These are phyloP conservation scores for Aspergillus quadrilineatus DNA, from an alignment of 2,329 filamentous ascomycete species.

Conservation along the genomic window DNA sequence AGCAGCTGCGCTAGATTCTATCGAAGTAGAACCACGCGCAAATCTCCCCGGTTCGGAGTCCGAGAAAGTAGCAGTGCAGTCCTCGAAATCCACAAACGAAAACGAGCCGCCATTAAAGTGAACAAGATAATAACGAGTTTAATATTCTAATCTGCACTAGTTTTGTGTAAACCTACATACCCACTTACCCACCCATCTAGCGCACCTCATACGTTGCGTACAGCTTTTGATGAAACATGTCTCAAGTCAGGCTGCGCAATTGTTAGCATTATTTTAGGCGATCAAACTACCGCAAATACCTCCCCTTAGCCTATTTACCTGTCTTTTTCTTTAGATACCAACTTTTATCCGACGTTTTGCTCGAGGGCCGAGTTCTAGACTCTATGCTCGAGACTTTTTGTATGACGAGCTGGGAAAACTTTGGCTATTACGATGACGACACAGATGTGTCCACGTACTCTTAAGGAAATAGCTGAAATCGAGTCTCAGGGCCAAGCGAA, in stretches of 20 bases:
- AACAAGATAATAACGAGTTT: neutral
- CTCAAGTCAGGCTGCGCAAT: too few species aligned
- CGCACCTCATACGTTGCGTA: neutral
- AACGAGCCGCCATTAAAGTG: neutral
- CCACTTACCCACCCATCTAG: neutral
- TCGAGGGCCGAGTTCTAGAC: neutral
- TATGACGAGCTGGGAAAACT: neutral
- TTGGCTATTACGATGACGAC: neutral
- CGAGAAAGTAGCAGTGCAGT: neutral
- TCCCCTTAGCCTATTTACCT: neutral
- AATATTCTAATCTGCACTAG: neutral
- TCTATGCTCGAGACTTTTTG: too few species aligned
- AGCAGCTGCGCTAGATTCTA: neutral
- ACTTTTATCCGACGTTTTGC: neutral
- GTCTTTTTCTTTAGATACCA: slow-evolving; percentile 2
- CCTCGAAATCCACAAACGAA: neutral
- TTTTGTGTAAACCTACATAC: neutral
- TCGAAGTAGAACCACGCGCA: neutral
- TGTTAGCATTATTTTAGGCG: too few species aligned
- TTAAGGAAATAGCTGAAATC: too few species aligned
- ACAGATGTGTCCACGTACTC: neutral
- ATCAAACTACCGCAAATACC: too few species aligned
- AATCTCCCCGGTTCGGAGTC: neutral
- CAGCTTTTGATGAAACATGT: neutral
- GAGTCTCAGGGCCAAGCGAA: too few species aligned